Evolutionary conservation across 495 filamentous ascomycete genomes (phyloP).

Genomic region (Articulospora tetracladia): DNA sequence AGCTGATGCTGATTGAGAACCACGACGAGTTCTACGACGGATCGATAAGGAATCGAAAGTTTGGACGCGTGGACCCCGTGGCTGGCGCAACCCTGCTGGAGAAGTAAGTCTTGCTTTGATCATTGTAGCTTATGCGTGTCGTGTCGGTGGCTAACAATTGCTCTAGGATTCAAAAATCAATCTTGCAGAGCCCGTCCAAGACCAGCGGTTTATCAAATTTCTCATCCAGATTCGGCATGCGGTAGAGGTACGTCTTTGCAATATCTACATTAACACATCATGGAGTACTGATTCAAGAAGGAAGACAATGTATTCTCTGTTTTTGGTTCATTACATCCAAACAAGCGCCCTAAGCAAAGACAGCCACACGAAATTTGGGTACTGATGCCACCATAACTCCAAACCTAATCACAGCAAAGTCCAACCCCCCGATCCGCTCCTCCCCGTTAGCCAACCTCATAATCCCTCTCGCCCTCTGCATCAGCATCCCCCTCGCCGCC

Average conservation of each 20-base stretch:
- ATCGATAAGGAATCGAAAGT: conserved; percentile 82
- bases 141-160: conserved; percentile 17
- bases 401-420: not conserved
- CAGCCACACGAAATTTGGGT: not conserved
- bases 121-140: not conserved
- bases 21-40: conserved; percentile 94
- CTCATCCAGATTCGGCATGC: conserved; percentile 68
- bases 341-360: not conserved
- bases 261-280: not conserved
- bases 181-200: conserved; percentile 45
- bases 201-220: conserved; percentile 64
- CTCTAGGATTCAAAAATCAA: conserved; percentile 43
- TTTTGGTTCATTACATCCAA: conserved; percentile 3
- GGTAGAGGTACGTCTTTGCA: conserved; percentile 27
- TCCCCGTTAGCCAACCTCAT: conserved; percentile 40
- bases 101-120: conserved; percentile 65
- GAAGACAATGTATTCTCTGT: conserved; percentile 4
- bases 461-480: conserved; percentile 57
- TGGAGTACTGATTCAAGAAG: not conserved
- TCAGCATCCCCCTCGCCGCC: conserved; percentile 51
- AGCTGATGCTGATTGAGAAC: conserved; percentile 78
- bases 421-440: not conserved
- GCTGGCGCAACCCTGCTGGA: conserved; percentile 83
- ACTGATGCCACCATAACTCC: conserved; percentile 8
- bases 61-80: conserved; percentile 83